Evolutionary conservation across 768 basidiomycete species (phyloP), one percentile per base, ranked within the genome.

Genomic region (Boletus tomentosulus): DNA sequence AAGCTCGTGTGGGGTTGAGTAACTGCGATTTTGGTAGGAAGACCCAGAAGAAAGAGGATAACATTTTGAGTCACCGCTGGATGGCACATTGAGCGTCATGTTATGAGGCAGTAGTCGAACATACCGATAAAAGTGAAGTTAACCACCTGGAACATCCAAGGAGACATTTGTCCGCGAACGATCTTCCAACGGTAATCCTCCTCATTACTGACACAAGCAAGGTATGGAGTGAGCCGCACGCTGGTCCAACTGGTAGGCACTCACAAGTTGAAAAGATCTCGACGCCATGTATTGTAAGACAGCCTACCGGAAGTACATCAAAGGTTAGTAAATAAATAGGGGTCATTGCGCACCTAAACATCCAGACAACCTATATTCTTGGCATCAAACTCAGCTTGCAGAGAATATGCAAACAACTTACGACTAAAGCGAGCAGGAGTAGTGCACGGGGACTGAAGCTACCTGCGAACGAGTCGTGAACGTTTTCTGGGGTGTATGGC

Each of bases 161-260:
- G 48, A 13, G 83, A 80, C 4, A 87, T 64, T 46, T 83, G 76
- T 38, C 73, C 67, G 39, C 94, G 83, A 13, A 97, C 76, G 35
- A 92, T 73, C 2, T 75, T 81, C 91, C 95, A 98, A 27, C 96
- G 87, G 64, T 98, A 98, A 68, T 97, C 94, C 69, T 96, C 93
- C 25, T 89, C 90, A 27, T 80, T 77, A 7, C 88, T 91, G 54
- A 35, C 19, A 3, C 54, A 5, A 52, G 15, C 19, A 19, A 19
- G 19, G 19, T 19, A 33, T 47, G 15, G 2, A 3, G 25, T 59
- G 2, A 46, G 22, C 22, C 3, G 2, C 16, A 27, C 11, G 12
- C 22, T 6, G 3, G 6, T 27, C 35, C 4, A 11, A 25, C 31
- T 7, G 9, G 39, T 3, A 45, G 15, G 39, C 4, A 70, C 84